Evolutionary conservation across 148 eudicot species (phyloP).

Genomic region (Nepenthes gracilis): DNA sequence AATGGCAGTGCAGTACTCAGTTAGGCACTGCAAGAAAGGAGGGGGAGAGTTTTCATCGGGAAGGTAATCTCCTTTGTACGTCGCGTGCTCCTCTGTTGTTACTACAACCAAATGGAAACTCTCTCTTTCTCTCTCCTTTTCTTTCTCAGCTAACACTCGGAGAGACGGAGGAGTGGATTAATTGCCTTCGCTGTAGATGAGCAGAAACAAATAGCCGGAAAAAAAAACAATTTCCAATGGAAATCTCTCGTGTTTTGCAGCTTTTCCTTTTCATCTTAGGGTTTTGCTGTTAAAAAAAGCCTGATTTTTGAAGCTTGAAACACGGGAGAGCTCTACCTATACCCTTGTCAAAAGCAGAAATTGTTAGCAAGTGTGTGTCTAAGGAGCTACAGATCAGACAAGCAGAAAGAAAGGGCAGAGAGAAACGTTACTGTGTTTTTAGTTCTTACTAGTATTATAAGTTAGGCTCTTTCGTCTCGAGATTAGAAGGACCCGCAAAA

Average conservation of each 20-base stretch:
- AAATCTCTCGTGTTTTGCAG: no score
- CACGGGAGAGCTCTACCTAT: conserved; percentile 50
- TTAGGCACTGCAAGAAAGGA: not conserved
- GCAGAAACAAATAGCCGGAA: no score
- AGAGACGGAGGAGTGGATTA: no score
- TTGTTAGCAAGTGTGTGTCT: not conserved
- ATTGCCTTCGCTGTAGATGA: no score
- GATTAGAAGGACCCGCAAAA: conserved; percentile 9
- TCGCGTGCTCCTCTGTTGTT: no score
- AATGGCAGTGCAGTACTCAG: not conserved
- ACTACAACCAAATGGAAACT: conserved; percentile 4
- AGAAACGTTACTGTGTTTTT: no score
- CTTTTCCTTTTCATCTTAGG: conserved; percentile 19
- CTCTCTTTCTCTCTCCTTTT: conserved; percentile 3
- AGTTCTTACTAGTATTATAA: no score
- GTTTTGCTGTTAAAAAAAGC: conserved; percentile 41
- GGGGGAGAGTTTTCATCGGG: conserved; percentile 37
- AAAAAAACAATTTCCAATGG: no score
- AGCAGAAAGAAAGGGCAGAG: no score
- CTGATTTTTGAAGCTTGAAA: conserved; percentile 52
- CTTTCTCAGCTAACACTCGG: no score
- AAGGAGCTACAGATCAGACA: not conserved
- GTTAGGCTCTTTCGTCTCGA: no score
- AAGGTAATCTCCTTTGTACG: conserved; percentile 22
- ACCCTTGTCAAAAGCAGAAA: not conserved